A percentile compares a stretch with the other conserved stretches of the same genome.
phyloP scores from a whole-genome alignment of 805 yeast genomes.

The Candida multigemmis region DNA sequence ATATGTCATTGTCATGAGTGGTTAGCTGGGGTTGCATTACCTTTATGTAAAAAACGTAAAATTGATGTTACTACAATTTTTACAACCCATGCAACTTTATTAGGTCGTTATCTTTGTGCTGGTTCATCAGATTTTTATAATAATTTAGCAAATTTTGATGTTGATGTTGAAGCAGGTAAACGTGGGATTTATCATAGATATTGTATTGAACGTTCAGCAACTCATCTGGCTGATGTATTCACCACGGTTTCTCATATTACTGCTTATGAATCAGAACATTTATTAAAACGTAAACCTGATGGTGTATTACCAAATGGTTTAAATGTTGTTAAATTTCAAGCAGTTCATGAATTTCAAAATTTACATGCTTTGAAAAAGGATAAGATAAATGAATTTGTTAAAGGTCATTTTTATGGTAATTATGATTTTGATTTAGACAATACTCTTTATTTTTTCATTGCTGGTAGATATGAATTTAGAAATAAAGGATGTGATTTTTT shows the following conservation, averaged over 20 bases:
- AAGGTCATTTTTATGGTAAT: constrained; percentile 97
- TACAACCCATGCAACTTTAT: constrained; percentile 93
- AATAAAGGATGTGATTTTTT: constrained; percentile 96
- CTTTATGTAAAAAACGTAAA: constrained; percentile 82
- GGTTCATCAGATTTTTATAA: constrained; percentile 95
- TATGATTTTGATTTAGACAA: constrained; percentile 91
- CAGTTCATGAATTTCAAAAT: constrained; percentile 97
- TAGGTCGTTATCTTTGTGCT: constrained; percentile 94
- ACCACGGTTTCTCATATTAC: constrained; percentile 97
- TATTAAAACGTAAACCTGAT: constrained; percentile 91
- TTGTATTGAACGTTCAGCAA: constrained; percentile 93
- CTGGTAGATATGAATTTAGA: constrained; percentile 94
- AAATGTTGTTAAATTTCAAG: constrained; percentile 91
- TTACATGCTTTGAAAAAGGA: constrained; percentile 88
- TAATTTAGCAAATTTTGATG: constrained; percentile 81
- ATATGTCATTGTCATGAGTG: constrained; percentile 96
- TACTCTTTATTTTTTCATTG: constrained; percentile 90
- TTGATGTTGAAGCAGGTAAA: constrained; percentile 96
- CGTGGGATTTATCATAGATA: constrained; percentile 95
- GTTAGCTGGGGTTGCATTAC: constrained; percentile 95
- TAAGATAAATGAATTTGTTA: constrained; percentile 85
- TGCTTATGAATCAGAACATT: constrained; percentile 90
- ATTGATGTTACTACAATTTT: constrained; percentile 92
- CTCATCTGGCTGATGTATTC: constrained; percentile 93
- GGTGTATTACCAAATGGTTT: constrained; percentile 96